Evolutionary conservation across 1,284 basidiomycete species (phyloP).

Genomic region (Sporisorium graminicola): DNA sequence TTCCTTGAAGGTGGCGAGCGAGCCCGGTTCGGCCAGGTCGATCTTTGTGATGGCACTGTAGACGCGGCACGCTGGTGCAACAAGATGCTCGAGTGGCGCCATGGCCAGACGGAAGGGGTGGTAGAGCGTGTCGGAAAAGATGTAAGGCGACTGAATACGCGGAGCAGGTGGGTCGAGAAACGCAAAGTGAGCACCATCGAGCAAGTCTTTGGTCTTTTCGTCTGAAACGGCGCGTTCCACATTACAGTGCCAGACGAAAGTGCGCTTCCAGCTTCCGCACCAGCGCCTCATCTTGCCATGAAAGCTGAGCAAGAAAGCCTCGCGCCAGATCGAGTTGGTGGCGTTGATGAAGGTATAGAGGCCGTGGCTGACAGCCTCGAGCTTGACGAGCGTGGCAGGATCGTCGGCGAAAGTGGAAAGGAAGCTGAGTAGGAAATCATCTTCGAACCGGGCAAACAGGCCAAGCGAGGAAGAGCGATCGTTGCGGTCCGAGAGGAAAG

Average conservation of each 20-base stretch:
- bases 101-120: constrained; percentile 60
- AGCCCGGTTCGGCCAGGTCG: constrained; percentile 31
- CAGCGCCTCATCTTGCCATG: constrained; percentile 52
- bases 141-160: constrained; percentile 43
- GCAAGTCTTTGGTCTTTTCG: constrained; percentile 24
- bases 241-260: constrained; percentile 48
- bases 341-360: constrained; percentile 56
- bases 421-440: constrained; percentile 57
- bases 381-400: constrained; percentile 29
- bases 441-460: constrained; percentile 47
- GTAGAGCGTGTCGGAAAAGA: constrained; percentile 62
- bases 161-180: constrained; percentile 29
- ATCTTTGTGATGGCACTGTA: constrained; percentile 51
- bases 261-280: constrained; percentile 65
- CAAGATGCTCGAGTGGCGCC: constrained; percentile 49
- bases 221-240: constrained; percentile 25
- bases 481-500: constrained; percentile 50
- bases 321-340: constrained; percentile 58
- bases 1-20: constrained; percentile 33
- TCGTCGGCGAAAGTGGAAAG: constrained; percentile 47
- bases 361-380: constrained; percentile 50
- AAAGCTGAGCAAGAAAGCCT: constrained; percentile 47
- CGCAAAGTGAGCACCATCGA: constrained; percentile 34
- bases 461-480: constrained; percentile 54
- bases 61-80: constrained; percentile 39